Conservation (phyloP, 495 filamentous ascomycete genomes). For the Ascobolus immersus region DNA sequence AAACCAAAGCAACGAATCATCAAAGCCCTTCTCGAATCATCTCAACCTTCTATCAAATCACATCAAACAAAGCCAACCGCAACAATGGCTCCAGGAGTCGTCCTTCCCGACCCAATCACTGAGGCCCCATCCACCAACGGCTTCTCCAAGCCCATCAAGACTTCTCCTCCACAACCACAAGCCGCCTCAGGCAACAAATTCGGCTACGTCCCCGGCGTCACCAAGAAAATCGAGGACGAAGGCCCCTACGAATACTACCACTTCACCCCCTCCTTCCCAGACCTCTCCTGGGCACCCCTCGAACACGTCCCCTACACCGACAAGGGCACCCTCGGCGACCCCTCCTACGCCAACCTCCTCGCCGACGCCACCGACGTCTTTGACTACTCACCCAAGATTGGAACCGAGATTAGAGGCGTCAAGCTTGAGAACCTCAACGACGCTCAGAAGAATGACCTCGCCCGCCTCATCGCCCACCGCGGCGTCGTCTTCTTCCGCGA, state of each 20-base stretch:
- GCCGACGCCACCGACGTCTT: constrained; percentile 15
- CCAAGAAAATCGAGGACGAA: constrained; percentile 17
- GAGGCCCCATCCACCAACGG: no score
- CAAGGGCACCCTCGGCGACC: constrained; percentile 29
- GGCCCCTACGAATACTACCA: constrained; percentile 30
- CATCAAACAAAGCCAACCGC: no score
- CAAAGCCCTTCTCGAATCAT: no score
- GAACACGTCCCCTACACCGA: constrained; percentile 27
- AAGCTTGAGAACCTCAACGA: constrained; percentile 41
- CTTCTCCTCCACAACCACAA: no score
- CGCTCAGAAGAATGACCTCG: constrained; percentile 48
- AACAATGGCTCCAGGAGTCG: no score
- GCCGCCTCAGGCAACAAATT: background rate
- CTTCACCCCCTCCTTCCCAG: constrained; percentile 30
- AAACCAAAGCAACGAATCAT: no score
- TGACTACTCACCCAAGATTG: constrained; percentile 14
- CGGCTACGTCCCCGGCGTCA: constrained; percentile 1
- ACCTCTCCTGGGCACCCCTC: constrained; percentile 28
- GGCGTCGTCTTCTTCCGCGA: constrained; percentile 51
- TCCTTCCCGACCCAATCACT: no score
- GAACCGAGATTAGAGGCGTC: constrained; percentile 46
- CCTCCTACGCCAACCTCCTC: constrained; percentile 27
- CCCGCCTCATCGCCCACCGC: constrained; percentile 40
- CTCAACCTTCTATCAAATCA: no score
- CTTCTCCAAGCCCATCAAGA: no score